Percentiles rank a stretch among this genome's conserved stretches.
Evolutionary conservation across 805 yeast genomes (phyloP).

Genomic region (Candida orba): DNA sequence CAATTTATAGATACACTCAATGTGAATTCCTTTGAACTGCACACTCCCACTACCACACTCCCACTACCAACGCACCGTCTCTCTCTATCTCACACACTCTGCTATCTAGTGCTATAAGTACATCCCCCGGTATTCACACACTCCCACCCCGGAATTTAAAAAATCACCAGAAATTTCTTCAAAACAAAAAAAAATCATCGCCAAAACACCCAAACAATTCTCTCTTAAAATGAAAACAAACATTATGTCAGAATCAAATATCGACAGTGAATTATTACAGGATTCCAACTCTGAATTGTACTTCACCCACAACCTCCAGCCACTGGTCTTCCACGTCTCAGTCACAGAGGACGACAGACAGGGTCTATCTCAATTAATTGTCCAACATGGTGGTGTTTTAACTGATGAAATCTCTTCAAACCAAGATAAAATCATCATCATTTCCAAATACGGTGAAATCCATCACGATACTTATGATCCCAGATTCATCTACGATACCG

Average conservation of each 20-base stretch:
- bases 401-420: constrained; percentile 4
- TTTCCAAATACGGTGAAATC: constrained; percentile 16
- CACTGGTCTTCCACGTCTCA: constrained; percentile 18
- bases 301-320: constrained; percentile 2
- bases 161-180: background rate
- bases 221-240: constrained; percentile 1
- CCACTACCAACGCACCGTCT: background rate
- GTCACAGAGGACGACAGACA: constrained; percentile 15
- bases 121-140: background rate
- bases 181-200: background rate
- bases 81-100: background rate
- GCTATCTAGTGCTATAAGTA: too few species aligned
- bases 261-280: constrained; percentile 9
- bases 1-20: too few species aligned
- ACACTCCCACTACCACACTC: background rate
- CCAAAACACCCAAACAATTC: constrained; percentile 7
- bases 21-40: too few species aligned
- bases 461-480: constrained; percentile 17
- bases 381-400: constrained; percentile 18
- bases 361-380: constrained; percentile 7
- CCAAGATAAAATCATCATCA: constrained; percentile 7
- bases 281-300: constrained; percentile 5
- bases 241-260: constrained; percentile 5
- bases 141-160: background rate
- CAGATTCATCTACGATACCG: constrained; percentile 16